Evolutionary conservation across 352 stramenopile species (phyloP), one percentile per base, ranked within the genome.

Genomic region (Pythium chondricola): DNA sequence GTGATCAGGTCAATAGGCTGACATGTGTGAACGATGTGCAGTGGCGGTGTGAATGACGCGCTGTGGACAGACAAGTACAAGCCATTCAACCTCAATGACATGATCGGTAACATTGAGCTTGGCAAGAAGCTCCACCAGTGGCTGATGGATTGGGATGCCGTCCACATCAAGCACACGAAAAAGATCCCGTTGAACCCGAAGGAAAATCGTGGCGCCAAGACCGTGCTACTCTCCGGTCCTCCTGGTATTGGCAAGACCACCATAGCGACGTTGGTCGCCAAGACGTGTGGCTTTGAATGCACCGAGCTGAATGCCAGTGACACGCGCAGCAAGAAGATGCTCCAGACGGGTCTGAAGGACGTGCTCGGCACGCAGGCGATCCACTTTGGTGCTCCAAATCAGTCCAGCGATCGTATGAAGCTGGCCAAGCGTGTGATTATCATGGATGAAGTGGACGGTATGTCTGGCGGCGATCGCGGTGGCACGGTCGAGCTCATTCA

Each of bases 361-460:
- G 83, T 93, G 10, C 69, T 98, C 3, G 93, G 91, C 50, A 97
- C 88, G 14, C 92, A 96, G 53, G 89, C 92, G 21, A 70, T 98
- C 6, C 76, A 83, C 29, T 97, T 98, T 65, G 69, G 70, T 24
- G 43, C 30, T 0, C 18, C 59, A 2, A 56, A 27, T 6, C 78
- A 71, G 4, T 54, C 51, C 5, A 71, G 75, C 14, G 58, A 78
- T 11, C 71, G 71, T 24, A 74, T 92, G 54, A 69, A 79, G 35
- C 49, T 93, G 7, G 69, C 74, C 42, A 88, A 91, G 63, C 90
- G 95, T 17, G 80, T 98, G 39, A 80, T 99, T 11, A 91, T 99
- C 52, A 99, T 99, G 97, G 97, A 99, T 54, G 96, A 99, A 76
- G 96, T 99, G 2, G 97, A 99, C 64, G 97, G 97, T 20, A 99